Conservation (phyloP, 441 rosid genomes). For the Isatis lusitanica region DNA sequence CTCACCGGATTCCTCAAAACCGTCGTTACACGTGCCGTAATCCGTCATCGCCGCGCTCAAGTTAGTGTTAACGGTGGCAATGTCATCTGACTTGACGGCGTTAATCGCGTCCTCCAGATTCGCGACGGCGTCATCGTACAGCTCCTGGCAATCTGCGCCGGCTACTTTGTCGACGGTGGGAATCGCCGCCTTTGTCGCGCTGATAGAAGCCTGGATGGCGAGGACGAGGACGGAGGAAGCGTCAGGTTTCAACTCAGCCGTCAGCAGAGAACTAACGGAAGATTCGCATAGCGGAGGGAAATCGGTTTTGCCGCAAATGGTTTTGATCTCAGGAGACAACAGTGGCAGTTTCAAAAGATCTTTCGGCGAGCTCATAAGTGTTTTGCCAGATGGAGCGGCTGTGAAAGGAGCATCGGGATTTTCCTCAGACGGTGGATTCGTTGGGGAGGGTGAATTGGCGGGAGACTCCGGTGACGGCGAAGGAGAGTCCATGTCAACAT, state of each 20-base stretch:
- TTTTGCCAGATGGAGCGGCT: not conserved
- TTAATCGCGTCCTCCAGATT: conserved; percentile 46
- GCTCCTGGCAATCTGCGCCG: conserved; percentile 43
- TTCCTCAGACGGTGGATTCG: not conserved
- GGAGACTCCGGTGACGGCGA: not conserved
- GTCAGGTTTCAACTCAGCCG: conserved; percentile 26
- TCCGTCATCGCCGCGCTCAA: conserved; percentile 55
- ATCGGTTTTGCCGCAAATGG: conserved; percentile 42
- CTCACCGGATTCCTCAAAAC: conserved; percentile 33
- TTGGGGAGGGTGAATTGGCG: not conserved
- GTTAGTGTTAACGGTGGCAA: conserved; percentile 42
- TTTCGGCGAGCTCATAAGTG: not conserved
- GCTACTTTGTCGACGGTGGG: not conserved
- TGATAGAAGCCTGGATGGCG: conserved; percentile 38
- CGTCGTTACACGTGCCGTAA: conserved; percentile 49
- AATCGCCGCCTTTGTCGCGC: conserved; percentile 36
- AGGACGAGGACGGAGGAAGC: conserved; percentile 34
- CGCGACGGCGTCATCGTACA: conserved; percentile 43
- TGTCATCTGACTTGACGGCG: conserved; percentile 42
- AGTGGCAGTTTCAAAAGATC: not conserved
- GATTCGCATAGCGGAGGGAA: conserved; percentile 41
- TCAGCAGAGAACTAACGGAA: conserved; percentile 34
- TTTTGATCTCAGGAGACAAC: conserved; percentile 30
- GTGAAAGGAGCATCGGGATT: not conserved
- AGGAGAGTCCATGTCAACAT: not conserved